These are phyloP conservation scores for Colletotrichum sp. DNA, from an alignment of 2,329 filamentous ascomycete species.

Conservation along the genomic window DNA sequence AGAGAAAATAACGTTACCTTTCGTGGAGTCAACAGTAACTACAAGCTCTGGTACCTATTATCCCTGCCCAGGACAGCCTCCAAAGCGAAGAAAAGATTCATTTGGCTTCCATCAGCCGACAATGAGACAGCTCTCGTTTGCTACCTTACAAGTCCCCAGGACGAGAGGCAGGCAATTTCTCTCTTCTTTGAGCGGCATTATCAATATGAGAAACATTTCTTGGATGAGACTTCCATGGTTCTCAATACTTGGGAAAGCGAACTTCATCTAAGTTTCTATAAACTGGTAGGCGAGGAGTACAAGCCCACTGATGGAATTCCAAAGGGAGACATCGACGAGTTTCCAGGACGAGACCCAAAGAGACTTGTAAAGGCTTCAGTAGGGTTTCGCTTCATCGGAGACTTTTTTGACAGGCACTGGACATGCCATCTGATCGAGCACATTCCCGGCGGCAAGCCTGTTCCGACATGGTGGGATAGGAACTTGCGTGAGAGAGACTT, in stretches of 20 bases:
- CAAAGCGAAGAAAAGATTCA: neutral
- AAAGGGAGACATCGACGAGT: neutral
- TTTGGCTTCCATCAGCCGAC: neutral
- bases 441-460: neutral
- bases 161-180: neutral
- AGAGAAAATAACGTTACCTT: neutral
- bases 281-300: neutral
- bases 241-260: neutral
- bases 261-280: neutral
- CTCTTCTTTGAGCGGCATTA: neutral
- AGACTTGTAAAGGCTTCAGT: neutral
- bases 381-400: neutral
- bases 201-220: neutral
- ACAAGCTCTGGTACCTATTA: neutral
- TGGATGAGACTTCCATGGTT: neutral
- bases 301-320: accelerated
- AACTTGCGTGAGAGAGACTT: accelerated
- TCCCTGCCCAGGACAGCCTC: neutral
- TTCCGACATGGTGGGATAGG: neutral
- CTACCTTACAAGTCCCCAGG: neutral
- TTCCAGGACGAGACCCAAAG: neutral
- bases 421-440: neutral
- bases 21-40: neutral
- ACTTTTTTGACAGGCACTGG: neutral
- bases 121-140: neutral